phyloP scores from a whole-genome alignment of 306 rosid species.

The Corylus avellana region DNA sequence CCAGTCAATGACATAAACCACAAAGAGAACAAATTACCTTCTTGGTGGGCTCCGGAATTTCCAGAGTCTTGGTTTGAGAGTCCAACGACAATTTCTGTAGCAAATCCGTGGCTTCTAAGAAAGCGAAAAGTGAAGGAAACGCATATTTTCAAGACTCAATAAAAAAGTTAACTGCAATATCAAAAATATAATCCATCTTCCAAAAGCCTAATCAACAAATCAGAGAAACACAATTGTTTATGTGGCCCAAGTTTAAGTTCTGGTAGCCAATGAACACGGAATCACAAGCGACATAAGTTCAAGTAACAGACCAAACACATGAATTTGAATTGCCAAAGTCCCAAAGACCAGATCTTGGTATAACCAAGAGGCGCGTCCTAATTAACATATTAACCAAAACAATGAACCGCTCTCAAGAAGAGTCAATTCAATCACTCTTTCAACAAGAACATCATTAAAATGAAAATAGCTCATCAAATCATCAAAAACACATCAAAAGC shows the following conservation, averaged over 20 bases:
- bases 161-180: neutral
- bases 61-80: constrained; percentile 77
- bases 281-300: neutral
- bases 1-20: neutral
- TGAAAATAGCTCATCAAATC: neutral
- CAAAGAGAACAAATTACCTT: constrained; percentile 45
- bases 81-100: constrained; percentile 82
- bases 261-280: neutral
- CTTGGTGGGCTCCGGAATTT: constrained; percentile 79
- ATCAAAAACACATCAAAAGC: neutral
- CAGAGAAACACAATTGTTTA: neutral
- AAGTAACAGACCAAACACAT: neutral
- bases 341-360: neutral
- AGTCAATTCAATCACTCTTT: constrained; percentile 10
- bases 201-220: neutral
- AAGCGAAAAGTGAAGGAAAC: constrained; percentile 53
- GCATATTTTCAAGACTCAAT: constrained; percentile 10
- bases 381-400: neutral
- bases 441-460: neutral
- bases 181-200: neutral
- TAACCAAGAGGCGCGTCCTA: neutral
- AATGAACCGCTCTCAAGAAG: neutral
- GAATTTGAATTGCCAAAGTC: neutral
- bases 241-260: neutral
- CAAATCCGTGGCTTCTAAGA: constrained; percentile 82